Base-by-base conservation (phyloP, 306 rosid genomes). In the Castanea crenata region DNA sequence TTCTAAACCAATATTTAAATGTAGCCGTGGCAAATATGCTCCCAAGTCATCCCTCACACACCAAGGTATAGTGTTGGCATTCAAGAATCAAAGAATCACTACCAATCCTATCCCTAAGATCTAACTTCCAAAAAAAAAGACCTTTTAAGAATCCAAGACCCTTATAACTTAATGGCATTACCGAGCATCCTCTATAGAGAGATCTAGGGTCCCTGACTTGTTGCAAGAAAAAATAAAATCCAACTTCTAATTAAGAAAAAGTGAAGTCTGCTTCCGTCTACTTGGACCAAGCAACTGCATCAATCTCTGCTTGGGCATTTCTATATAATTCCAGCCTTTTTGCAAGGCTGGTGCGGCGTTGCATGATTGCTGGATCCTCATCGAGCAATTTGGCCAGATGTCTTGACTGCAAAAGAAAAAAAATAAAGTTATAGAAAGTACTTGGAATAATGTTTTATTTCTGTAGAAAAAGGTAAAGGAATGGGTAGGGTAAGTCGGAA, bases 281-380 rank as follows among this genome's bases (percentile, higher is more conserved):
- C 89, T 94, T 94, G 0, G 98, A 82, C 98, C 98, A 92, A 76
- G 93, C 96, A 71, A 87, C 98, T 15, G 98, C 78, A 78, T 94
- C 98, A 20, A 94, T 90, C 31, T 94, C 98, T 6, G 91, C 87
- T 81, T 92, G 98, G 6, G 98, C 98, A 63, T 96, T 92, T 59
- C 97, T 80, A 84, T 94, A 94, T 69, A 94, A 55, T 83, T 92
- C 97, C 69, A 94, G 93, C 82, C 97, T 94, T 89, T 89, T 89
- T 54, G 92, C 87, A 0, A 94, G 91, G 74, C 83, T 92, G 57
- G 79, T 1, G 6, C 97, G 92, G 34, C 97, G 83, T 82, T 92
- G 97, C 98, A 94, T 94, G 62, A 94, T 73, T 13, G 92, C 96
- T 23, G 98, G 98, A 83, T 94, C 98, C 91, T 94, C 97, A 8